phyloP scores from a whole-genome alignment of 2,329 filamentous ascomycete genomes.

The Beauveria asiatica region DNA sequence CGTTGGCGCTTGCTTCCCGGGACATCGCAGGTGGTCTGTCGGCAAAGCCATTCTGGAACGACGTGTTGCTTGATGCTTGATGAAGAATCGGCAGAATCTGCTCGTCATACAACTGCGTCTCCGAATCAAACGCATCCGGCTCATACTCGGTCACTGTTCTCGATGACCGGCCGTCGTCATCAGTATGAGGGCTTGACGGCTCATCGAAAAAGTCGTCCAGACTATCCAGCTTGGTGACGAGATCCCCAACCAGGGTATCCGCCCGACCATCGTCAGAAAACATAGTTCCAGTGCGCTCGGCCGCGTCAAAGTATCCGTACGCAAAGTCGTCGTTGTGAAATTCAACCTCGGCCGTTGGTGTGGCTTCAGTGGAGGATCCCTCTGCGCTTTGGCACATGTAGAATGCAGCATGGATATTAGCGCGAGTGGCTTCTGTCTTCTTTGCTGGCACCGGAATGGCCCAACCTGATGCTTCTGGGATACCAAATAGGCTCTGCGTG shows the following conservation, averaged over 20 bases:
- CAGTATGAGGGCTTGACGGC: constrained; percentile 46
- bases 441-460: constrained; percentile 87
- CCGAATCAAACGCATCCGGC: constrained; percentile 59
- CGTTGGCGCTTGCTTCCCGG: constrained; percentile 51
- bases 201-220: constrained; percentile 79
- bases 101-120: constrained; percentile 82
- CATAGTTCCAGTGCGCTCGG: constrained; percentile 80
- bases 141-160: constrained; percentile 57
- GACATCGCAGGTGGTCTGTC: constrained; percentile 58
- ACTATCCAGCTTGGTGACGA: constrained; percentile 72
- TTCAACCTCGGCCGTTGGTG: constrained; percentile 76
- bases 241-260: constrained; percentile 63
- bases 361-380: constrained; percentile 47
- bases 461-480: constrained; percentile 93
- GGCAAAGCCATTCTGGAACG: constrained; percentile 81
- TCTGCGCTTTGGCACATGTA: constrained; percentile 77
- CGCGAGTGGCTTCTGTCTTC: constrained; percentile 76
- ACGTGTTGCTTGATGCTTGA: constrained; percentile 70
- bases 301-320: constrained; percentile 65
- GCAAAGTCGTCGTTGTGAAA: constrained; percentile 87
- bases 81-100: constrained; percentile 85
- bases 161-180: constrained; percentile 52
- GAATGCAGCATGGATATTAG: constrained; percentile 92
- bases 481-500: constrained; percentile 90
- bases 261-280: constrained; percentile 73